Conservation (phyloP, 805 yeast genomes). For the Blastobotrys chiropterorum region DNA sequence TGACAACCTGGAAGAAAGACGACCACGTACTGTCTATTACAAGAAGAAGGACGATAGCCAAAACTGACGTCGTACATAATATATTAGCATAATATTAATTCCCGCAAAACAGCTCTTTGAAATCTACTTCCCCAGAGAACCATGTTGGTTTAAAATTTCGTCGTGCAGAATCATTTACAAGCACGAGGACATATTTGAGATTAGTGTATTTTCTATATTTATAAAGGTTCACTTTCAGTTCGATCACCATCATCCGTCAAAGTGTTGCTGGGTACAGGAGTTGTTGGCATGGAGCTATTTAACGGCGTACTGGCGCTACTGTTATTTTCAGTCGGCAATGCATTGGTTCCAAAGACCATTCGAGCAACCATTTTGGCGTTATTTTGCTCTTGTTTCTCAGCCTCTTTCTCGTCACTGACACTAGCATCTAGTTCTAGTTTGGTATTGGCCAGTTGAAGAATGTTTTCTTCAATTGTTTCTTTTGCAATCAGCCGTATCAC, state of each 20-base stretch:
- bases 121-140: neutral
- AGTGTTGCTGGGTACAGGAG: neutral
- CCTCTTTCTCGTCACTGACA: slow-evolving; percentile 33
- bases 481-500: slow-evolving; percentile 70
- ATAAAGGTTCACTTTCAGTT: neutral
- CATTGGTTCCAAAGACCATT: slow-evolving; percentile 23
- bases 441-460: slow-evolving; percentile 77
- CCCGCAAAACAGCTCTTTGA: neutral
- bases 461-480: slow-evolving; percentile 83
- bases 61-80: neutral
- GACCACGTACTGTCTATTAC: slow-evolving; percentile 22
- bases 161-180: neutral
- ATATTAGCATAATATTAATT: neutral
- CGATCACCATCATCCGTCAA: neutral
- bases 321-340: neutral
- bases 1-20: slow-evolving; percentile 23
- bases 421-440: slow-evolving; percentile 76
- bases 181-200: neutral
- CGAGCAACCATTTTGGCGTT: slow-evolving; percentile 34
- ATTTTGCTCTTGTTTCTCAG: slow-evolving; percentile 30
- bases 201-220: neutral
- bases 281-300: neutral
- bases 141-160: neutral
- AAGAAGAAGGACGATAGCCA: slow-evolving; percentile 2
- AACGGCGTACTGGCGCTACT: neutral